These are phyloP conservation scores for Kluyveromyces aestuarii DNA, from an alignment of 805 yeast species.

Conservation along the genomic window DNA sequence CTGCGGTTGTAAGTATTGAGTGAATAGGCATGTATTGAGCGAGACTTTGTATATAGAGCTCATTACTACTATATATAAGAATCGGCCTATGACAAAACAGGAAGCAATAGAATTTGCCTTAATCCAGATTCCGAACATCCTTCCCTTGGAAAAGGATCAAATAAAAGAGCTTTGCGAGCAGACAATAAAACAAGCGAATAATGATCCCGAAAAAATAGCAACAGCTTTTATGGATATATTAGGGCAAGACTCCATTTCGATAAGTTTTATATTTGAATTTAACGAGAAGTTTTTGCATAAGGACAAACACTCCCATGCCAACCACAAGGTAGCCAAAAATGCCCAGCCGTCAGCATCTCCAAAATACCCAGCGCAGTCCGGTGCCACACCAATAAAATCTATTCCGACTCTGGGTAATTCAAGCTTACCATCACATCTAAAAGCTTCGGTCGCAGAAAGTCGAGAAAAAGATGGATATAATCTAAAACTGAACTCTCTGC, in stretches of 20 bases:
- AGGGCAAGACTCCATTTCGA: constrained; percentile 25
- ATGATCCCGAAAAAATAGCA: constrained; percentile 20
- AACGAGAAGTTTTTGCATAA: constrained; percentile 14
- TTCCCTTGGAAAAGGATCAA: constrained; percentile 24
- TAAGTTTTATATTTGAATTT: constrained; percentile 24
- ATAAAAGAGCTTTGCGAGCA: constrained; percentile 22
- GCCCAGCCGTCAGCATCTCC: neutral
- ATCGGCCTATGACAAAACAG: constrained; percentile 17
- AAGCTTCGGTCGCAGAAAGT: neutral
- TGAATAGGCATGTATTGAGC: too few relatives aligned
- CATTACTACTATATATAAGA: too few relatives aligned
- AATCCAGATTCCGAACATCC: constrained; percentile 20
- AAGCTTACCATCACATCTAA: neutral
- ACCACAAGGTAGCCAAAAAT: neutral
- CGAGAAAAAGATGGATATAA: constrained; percentile 7
- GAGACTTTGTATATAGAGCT: too few relatives aligned
- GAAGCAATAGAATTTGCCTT: constrained; percentile 24
- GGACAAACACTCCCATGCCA: neutral
- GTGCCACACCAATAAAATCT: neutral
- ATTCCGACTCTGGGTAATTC: neutral
- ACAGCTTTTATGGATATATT: constrained; percentile 23
- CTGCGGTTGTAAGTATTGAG: too few relatives aligned
- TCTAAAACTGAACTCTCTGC: constrained; percentile 44
- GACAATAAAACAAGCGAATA: constrained; percentile 10
- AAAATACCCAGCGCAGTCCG: neutral